Percentiles rank a stretch among this genome's conserved stretches.
Evolutionary conservation across 2,329 filamentous ascomycete species (phyloP).

Genomic region (Pseudogymnoascus sp.): DNA sequence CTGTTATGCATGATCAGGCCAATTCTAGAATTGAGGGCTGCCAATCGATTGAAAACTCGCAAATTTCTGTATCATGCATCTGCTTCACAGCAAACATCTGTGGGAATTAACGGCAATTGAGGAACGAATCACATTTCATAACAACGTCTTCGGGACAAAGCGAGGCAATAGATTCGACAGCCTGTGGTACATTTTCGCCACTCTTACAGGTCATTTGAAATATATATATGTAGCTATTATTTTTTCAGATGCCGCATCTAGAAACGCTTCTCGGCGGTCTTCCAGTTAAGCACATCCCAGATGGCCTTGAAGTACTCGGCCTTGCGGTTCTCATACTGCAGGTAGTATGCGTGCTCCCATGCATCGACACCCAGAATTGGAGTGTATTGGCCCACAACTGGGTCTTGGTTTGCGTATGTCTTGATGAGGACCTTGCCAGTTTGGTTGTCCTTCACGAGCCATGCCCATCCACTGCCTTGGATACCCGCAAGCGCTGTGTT

Average conservation of each 20-base stretch:
- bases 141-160: neutral
- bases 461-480: conserved; percentile 53
- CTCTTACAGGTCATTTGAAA: conserved; percentile 2
- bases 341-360: conserved; percentile 94
- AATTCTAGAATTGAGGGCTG: neutral
- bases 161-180: neutral
- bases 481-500: conserved; percentile 53
- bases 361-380: conserved; percentile 86
- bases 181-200: conserved; percentile 6
- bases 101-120: neutral
- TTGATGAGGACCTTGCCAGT: conserved; percentile 52
- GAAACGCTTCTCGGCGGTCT: conserved; percentile 74
- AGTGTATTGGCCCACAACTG: conserved; percentile 73
- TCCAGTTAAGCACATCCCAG: conserved; percentile 97
- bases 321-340: conserved; percentile 96
- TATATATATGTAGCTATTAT: conserved; percentile 7
- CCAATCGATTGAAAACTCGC: neutral
- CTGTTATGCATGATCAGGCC: neutral
- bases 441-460: conserved; percentile 49
- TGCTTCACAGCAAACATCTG: neutral
- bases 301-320: conserved; percentile 90
- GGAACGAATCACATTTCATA: neutral
- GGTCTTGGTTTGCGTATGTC: conserved; percentile 81
- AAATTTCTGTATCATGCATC: conserved; percentile 3
- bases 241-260: conserved; percentile 31